phyloP scores from a whole-genome alignment of 495 filamentous ascomycete genomes.

The Elasticomyces elasticus region DNA sequence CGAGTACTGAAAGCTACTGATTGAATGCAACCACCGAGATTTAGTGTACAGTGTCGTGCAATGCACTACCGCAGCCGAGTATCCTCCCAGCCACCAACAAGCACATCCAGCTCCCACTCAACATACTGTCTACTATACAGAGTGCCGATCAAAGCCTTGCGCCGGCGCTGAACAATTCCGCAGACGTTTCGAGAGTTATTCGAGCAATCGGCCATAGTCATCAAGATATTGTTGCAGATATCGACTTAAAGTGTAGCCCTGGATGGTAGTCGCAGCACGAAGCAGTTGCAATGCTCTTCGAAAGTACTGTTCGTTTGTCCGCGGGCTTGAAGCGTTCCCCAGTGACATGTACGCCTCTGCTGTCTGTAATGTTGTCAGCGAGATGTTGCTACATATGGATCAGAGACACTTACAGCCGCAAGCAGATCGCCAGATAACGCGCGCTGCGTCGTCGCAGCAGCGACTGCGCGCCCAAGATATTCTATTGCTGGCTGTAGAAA shows the following conservation, averaged over 20 bases:
- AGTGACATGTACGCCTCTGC: constrained; percentile 46
- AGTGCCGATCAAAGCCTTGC: not conserved
- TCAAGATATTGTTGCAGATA: constrained; percentile 42
- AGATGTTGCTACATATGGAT: constrained; percentile 6
- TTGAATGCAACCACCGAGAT: too few relatives aligned
- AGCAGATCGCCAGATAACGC: constrained; percentile 35
- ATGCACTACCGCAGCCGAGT: too few relatives aligned
- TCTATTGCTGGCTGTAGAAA: constrained; percentile 40
- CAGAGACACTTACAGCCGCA: constrained; percentile 30
- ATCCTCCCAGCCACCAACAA: too few relatives aligned
- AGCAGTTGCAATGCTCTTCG: constrained; percentile 39
- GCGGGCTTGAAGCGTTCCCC: constrained; percentile 40
- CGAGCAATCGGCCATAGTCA: constrained; percentile 33
- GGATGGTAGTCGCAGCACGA: constrained; percentile 32
- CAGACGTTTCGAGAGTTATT: not conserved
- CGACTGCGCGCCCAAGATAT: constrained; percentile 38
- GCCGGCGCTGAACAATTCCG: not conserved
- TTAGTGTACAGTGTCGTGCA: too few relatives aligned
- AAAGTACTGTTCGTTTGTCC: constrained; percentile 38
- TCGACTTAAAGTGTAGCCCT: constrained; percentile 34
- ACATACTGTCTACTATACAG: too few relatives aligned
- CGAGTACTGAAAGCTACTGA: too few relatives aligned
- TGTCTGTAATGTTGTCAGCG: constrained; percentile 26
- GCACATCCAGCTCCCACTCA: too few relatives aligned
- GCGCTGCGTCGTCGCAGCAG: constrained; percentile 30